Evolutionary conservation across 2,329 filamentous ascomycete genomes (phyloP).

Genomic region (Penicillium freii): DNA sequence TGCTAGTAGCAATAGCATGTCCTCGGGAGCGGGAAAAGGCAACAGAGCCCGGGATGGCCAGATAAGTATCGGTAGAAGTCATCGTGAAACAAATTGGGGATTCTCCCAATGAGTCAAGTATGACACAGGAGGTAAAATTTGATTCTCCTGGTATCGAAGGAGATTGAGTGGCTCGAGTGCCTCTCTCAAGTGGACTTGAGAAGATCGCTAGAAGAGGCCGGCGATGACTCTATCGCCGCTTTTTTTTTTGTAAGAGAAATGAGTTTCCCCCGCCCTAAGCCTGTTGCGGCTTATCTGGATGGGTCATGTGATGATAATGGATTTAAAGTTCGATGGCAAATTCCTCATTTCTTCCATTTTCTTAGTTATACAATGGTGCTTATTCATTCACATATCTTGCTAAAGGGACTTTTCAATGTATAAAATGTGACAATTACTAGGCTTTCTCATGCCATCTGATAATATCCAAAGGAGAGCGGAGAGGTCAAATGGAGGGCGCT

Average conservation of each 20-base stretch:
- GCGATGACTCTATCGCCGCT: slow-evolving; percentile 23
- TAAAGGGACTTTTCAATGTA: not conserved
- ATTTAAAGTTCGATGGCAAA: slow-evolving; percentile 1
- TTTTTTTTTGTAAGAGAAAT: slow-evolving; percentile 21
- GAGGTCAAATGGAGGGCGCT: not conserved
- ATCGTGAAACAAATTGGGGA: slow-evolving; percentile 26
- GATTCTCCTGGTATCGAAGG: slow-evolving; percentile 20
- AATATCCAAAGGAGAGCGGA: not conserved
- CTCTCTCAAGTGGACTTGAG: slow-evolving; percentile 27
- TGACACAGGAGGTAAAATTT: slow-evolving; percentile 6
- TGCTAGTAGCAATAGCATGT: slow-evolving; percentile 42
- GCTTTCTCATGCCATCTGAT: not conserved
- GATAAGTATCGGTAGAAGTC: slow-evolving; percentile 34
- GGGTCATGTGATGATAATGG: slow-evolving; percentile 21
- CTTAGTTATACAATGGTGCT: not conserved
- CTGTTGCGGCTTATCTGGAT: slow-evolving; percentile 22
- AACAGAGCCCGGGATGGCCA: slow-evolving; percentile 43
- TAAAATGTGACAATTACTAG: not conserved
- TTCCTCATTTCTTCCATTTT: not conserved
- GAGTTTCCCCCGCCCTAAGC: slow-evolving; percentile 26
- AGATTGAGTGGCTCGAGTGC: slow-evolving; percentile 24
- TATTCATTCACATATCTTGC: not conserved
- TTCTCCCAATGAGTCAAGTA: slow-evolving; percentile 13
- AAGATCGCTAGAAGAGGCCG: slow-evolving; percentile 20
- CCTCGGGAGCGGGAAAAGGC: slow-evolving; percentile 49